Evolutionary conservation across 352 stramenopile species (phyloP).

Genomic region (Globisporangium mamillatum): DNA sequence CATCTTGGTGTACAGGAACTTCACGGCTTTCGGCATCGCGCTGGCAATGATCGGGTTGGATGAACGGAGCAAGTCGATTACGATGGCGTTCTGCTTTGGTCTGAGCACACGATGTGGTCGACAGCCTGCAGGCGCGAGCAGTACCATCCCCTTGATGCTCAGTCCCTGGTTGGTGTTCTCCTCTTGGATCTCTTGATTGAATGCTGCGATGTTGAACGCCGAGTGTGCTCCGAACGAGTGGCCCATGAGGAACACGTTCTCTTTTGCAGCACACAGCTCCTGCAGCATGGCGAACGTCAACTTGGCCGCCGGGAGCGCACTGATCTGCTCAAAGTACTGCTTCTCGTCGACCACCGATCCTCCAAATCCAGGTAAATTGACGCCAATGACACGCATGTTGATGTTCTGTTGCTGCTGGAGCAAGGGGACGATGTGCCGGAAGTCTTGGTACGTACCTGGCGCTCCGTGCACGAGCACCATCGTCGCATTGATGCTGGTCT

Average conservation of each 20-base stretch:
- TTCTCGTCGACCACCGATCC: constrained; percentile 27
- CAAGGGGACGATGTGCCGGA: constrained; percentile 34
- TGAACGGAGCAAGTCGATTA: constrained; percentile 27
- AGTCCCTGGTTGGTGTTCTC: neutral
- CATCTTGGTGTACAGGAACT: constrained; percentile 37
- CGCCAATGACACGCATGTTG: constrained; percentile 24
- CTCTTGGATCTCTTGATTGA: constrained; percentile 19
- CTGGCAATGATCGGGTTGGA: constrained; percentile 20
- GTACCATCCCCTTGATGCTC: constrained; percentile 32
- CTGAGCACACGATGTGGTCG: constrained; percentile 39
- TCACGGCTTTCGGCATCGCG: constrained; percentile 22
- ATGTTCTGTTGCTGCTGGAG: constrained; percentile 12
- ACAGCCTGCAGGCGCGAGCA: constrained; percentile 42
- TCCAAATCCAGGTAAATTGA: constrained; percentile 41
- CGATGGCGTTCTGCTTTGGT: constrained; percentile 27
- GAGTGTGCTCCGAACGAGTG: constrained; percentile 55
- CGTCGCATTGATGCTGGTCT: constrained; percentile 17
- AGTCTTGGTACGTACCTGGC: constrained; percentile 41
- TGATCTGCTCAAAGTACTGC: constrained; percentile 32
- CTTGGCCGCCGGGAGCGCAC: constrained; percentile 24
- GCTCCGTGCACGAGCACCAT: constrained; percentile 43
- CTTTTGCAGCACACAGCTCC: constrained; percentile 23
- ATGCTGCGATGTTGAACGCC: constrained; percentile 44
- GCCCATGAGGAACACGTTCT: constrained; percentile 41
- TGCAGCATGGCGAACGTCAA: constrained; percentile 32